phyloP scores from a whole-genome alignment of 2,329 filamentous ascomycete species.

The Paecilomyces sp. region DNA sequence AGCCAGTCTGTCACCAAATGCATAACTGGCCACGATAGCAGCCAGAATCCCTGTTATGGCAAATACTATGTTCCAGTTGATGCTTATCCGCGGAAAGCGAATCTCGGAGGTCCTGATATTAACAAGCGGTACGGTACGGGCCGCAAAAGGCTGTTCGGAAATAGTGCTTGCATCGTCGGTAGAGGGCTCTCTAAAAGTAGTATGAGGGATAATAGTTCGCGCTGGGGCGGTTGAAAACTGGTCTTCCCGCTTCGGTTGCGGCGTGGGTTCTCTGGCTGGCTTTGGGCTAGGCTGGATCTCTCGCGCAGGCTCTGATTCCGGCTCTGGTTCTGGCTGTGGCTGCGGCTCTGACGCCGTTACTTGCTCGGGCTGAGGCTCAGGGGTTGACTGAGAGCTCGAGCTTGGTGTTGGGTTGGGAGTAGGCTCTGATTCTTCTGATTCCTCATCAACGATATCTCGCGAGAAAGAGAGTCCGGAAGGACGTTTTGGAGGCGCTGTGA shows the following conservation, averaged over 20 bases:
- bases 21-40: conserved; percentile 9
- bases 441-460: conserved; percentile 21
- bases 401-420: background rate
- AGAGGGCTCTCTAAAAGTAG: conserved; percentile 5
- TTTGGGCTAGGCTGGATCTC: background rate
- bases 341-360: too few species aligned
- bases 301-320: background rate
- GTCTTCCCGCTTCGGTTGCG: background rate
- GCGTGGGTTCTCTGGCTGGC: background rate
- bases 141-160: conserved; percentile 1
- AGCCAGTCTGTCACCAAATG: conserved; percentile 7
- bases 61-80: conserved; percentile 6
- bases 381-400: conserved; percentile 1
- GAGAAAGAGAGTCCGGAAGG: conserved; percentile 23
- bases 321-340: conserved; percentile 3
- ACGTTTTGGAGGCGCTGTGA: conserved; percentile 28
- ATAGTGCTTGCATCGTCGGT: background rate
- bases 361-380: conserved; percentile 4
- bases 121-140: background rate
- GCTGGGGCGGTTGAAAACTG: conserved; percentile 11
- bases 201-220: conserved; percentile 18
- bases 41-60: conserved; percentile 5
- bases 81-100: background rate
- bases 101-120: background rate
- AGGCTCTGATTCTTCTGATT: conserved; percentile 15